Conservation (phyloP, 352 stramenopile species). For the Globisporangium perplexum region DNA sequence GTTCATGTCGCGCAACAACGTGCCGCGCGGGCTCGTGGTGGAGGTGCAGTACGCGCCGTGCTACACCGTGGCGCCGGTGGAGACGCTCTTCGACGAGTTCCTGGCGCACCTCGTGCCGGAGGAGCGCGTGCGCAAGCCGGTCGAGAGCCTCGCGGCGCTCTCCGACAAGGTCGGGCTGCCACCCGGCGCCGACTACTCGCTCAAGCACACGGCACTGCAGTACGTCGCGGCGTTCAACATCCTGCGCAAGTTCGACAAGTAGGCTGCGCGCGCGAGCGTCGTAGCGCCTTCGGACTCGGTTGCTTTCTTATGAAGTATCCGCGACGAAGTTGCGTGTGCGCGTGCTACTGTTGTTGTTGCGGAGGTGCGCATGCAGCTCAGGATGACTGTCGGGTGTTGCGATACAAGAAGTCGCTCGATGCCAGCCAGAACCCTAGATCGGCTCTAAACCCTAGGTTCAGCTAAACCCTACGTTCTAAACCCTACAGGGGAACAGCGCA, state of each 20-base stretch:
- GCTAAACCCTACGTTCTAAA: no score
- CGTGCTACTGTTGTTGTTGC: no score
- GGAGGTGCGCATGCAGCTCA: no score
- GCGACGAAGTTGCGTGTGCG: no score
- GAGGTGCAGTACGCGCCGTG: slow-evolving; percentile 84
- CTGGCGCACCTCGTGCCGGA: slow-evolving; percentile 59
- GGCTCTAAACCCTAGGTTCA: no score
- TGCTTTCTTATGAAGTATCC: no score
- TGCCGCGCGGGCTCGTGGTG: slow-evolving; percentile 71
- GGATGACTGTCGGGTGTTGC: no score
- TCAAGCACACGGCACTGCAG: slow-evolving; percentile 86
- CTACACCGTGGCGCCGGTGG: slow-evolving; percentile 65
- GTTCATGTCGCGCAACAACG: slow-evolving; percentile 84
- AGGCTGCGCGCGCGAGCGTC: slow-evolving; percentile 7
- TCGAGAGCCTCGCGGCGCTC: slow-evolving; percentile 53
- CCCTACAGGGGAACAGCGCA: background rate
- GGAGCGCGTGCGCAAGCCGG: slow-evolving; percentile 66
- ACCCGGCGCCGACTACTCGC: slow-evolving; percentile 56
- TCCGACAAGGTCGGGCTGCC: slow-evolving; percentile 78
- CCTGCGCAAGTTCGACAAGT: slow-evolving; percentile 77
- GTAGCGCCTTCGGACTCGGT: no score
- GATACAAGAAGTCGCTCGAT: no score
- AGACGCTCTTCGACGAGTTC: slow-evolving; percentile 85
- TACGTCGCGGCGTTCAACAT: slow-evolving; percentile 87
- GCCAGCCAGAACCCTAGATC: no score